Evolutionary conservation across 257 asterid genomes (phyloP).

Genomic region (Hygrophila difformis): DNA sequence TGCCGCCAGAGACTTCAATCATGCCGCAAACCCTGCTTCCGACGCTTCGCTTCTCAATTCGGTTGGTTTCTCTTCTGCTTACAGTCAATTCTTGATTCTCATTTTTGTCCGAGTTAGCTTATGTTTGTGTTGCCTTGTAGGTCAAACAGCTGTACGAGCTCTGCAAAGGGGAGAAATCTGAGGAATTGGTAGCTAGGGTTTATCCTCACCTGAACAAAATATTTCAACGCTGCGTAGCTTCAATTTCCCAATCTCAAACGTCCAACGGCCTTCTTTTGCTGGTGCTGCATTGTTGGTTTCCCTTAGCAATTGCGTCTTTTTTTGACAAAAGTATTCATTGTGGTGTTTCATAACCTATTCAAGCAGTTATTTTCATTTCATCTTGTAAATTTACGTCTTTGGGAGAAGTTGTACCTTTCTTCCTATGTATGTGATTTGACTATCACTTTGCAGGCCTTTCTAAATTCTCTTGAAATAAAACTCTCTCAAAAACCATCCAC

Average conservation of each 20-base stretch:
- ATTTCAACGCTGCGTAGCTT: slow-evolving; percentile 68
- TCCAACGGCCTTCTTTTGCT: slow-evolving; percentile 70
- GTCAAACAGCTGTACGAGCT: slow-evolving; percentile 58
- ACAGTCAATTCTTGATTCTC: background rate
- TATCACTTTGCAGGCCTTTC: too few relatives aligned
- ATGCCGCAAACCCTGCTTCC: slow-evolving; percentile 57
- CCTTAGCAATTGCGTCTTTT: background rate
- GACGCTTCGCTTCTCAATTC: slow-evolving; percentile 70
- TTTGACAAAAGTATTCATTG: background rate
- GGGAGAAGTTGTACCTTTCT: background rate
- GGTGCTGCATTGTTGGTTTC: slow-evolving; percentile 26
- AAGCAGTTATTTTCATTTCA: slow-evolving; percentile 1
- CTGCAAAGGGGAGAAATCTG: slow-evolving; percentile 68
- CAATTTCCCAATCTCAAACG: slow-evolving; percentile 61
- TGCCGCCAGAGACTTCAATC: slow-evolving; percentile 68
- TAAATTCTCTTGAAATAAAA: too few relatives aligned
- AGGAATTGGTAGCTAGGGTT: slow-evolving; percentile 72
- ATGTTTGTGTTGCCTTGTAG: slow-evolving; percentile 26
- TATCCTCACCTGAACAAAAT: slow-evolving; percentile 78
- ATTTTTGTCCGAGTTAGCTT: slow-evolving; percentile 1
- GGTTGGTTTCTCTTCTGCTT: slow-evolving; percentile 17
- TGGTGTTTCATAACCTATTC: background rate
- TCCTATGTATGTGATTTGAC: background rate
- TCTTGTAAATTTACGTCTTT: background rate
- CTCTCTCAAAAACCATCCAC: background rate